These are phyloP conservation scores for Tulasnella sp. DNA, from an alignment of 768 basidiomycete genomes.

Conservation along the genomic window DNA sequence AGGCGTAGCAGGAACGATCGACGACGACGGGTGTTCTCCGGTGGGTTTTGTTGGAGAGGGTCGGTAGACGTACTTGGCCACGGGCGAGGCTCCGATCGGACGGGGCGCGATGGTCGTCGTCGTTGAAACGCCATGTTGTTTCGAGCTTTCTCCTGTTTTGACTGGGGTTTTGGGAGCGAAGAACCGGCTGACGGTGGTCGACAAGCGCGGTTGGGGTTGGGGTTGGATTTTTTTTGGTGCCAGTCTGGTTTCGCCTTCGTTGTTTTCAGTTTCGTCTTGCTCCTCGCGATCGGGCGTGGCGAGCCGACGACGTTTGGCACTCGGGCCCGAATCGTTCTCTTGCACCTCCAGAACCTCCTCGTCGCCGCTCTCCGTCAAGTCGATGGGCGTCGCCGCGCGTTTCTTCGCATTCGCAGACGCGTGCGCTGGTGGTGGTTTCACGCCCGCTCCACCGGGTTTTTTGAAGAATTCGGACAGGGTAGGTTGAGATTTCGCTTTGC, in stretches of 20 bases:
- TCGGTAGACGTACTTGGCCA: constrained; percentile 34
- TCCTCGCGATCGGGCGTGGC: not conserved
- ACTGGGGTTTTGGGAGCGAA: not conserved
- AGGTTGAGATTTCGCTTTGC: constrained; percentile 21
- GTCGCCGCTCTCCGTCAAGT: constrained; percentile 39
- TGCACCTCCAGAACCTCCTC: constrained; percentile 8
- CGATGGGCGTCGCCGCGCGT: constrained; percentile 33
- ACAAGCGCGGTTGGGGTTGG: not conserved
- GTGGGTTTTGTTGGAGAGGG: constrained; percentile 22
- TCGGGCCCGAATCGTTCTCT: constrained; percentile 24
- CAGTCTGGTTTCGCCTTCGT: not conserved
- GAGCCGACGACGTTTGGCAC: not conserved
- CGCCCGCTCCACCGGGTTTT: constrained; percentile 12
- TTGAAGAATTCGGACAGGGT: constrained; percentile 36
- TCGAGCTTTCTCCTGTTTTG: not conserved
- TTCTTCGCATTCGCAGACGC: constrained; percentile 20
- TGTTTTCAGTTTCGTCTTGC: not conserved
- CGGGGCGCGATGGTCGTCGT: not conserved
- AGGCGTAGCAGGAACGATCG: constrained; percentile 5
- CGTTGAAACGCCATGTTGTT: too few species aligned
- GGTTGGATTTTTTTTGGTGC: not conserved
- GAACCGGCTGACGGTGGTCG: not conserved
- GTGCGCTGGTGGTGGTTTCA: not conserved
- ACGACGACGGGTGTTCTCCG: not conserved
- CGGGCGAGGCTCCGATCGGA: constrained; percentile 19